Base-by-base conservation (phyloP, 306 rosid species). In the Nissolia schottii region DNA sequence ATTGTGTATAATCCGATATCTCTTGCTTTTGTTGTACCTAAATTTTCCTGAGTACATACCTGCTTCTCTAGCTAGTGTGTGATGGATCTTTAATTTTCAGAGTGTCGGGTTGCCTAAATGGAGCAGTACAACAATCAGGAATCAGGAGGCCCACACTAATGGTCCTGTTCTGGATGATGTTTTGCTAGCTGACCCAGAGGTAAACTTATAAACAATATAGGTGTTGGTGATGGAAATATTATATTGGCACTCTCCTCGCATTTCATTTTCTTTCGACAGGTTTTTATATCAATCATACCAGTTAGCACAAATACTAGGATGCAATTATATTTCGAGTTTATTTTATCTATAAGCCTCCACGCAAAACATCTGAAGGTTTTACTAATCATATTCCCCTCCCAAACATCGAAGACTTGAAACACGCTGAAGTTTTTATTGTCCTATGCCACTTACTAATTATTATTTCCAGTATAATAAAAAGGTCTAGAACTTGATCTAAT, bases 111-210 rank as follows among this genome's bases (percentile, higher is more conserved):
- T 91, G 71, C 88, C 97, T 77, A 86, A 89, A 83, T 87, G 84
- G 97, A 94, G 90, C 85, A 94, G 98, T 78, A 89, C 98, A 6
- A 80, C 68, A 79, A 94, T 91, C 58, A 85, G 98, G 73, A 87
- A 82, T 63, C 98, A 94, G 83, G 98, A 82, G 70, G 87, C 89
- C 67, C 98, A 94, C 73, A 72, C 88, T 67, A 94, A 94, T 74
- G 98, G 98, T 76, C 91, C 90, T 72, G 94, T 94, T 85, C 80
- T 94, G 61, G 98, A 94, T 83, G 98, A 94, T 56, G 79, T 61
- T 74, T 67, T 94, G 84, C 89, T 94, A 34, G 87, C 88, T 29
- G 98, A 94, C 83, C 87, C 82, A 53, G 92, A 89, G 98, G 98
- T 94, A 89, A 81, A 29, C 31, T 67, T 45, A 60, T 40, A 40